A percentile compares a stretch with the other conserved stretches of the same genome.
phyloP scores from a whole-genome alignment of 768 basidiomycete species.

The Calocybe gangraenosa region DNA sequence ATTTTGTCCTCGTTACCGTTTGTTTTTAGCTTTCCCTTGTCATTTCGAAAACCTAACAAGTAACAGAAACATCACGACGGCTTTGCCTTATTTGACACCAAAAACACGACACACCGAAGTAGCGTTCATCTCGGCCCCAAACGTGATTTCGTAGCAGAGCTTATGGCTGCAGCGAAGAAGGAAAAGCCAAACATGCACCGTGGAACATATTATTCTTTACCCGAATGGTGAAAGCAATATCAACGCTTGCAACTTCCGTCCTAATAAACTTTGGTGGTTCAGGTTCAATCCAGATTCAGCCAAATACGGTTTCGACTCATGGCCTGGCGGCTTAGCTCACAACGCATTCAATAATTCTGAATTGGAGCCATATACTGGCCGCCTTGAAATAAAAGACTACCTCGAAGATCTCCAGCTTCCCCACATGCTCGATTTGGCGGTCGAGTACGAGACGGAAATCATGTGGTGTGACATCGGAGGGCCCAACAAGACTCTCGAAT shows the following conservation, averaged over 20 bases:
- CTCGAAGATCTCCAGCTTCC: conserved; percentile 45
- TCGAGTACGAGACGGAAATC: conserved; percentile 48
- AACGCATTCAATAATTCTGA: conserved; percentile 43
- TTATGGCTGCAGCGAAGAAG: conserved; percentile 43
- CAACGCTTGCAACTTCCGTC: background rate
- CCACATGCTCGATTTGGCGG: conserved; percentile 46
- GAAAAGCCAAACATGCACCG: conserved; percentile 48
- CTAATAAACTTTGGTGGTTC: background rate
- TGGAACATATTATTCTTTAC: conserved; percentile 57
- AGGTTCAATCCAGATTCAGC: conserved; percentile 56
- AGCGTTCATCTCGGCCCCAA: conserved; percentile 45
- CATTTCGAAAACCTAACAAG: background rate
- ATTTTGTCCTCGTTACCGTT: conserved; percentile 55
- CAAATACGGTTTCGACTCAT: conserved; percentile 43
- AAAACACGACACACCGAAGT: conserved; percentile 46
- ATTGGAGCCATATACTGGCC: conserved; percentile 53
- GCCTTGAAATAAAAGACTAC: conserved; percentile 45
- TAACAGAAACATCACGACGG: conserved; percentile 61
- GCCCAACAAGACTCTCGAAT: conserved; percentile 39
- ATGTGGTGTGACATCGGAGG: conserved; percentile 65
- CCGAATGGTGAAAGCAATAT: conserved; percentile 42
- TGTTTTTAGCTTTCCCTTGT: conserved; percentile 11
- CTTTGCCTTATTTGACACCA: conserved; percentile 52
- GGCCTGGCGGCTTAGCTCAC: conserved; percentile 52
- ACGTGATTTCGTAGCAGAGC: conserved; percentile 47